Evolutionary conservation across 768 basidiomycete species (phyloP).

Genomic region (Psilocybe sp.): DNA sequence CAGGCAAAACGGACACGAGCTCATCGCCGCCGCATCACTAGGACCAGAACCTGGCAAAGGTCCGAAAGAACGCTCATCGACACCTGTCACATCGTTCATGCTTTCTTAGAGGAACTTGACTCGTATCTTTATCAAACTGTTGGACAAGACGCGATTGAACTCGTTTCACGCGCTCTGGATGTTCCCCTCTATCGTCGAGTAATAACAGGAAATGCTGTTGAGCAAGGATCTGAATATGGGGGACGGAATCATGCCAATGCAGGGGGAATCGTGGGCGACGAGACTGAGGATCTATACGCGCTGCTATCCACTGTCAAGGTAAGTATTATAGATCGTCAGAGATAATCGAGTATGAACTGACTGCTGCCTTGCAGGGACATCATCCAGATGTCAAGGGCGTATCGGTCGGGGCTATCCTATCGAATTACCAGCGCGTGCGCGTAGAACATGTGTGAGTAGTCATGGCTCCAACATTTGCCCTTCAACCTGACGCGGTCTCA

Average conservation of each 20-base stretch:
- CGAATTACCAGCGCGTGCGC: conserved; percentile 94
- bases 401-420: conserved; percentile 94
- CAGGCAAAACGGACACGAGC: conserved; percentile 77
- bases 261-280: conserved; percentile 72
- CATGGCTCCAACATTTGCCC: neutral
- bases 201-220: conserved; percentile 79
- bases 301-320: conserved; percentile 80
- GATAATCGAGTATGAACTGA: neutral
- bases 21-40: conserved; percentile 86
- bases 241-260: conserved; percentile 43
- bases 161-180: conserved; percentile 80
- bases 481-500: neutral
- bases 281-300: conserved; percentile 89
- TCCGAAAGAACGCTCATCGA: conserved; percentile 33
- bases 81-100: conserved; percentile 18
- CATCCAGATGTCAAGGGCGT: conserved; percentile 86
- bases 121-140: conserved; percentile 99
- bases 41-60: conserved; percentile 85
- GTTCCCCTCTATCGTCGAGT: conserved; percentile 82
- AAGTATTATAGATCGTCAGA: neutral
- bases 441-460: conserved; percentile 91
- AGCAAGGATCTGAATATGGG: conserved; percentile 87
- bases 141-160: conserved; percentile 88
- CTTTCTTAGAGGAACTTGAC: conserved; percentile 87
- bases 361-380: conserved; percentile 40